Evolutionary conservation across 2,329 filamentous ascomycete genomes (phyloP), one percentile per base, ranked within the genome.

Genomic region (Botrytis cinerea): DNA sequence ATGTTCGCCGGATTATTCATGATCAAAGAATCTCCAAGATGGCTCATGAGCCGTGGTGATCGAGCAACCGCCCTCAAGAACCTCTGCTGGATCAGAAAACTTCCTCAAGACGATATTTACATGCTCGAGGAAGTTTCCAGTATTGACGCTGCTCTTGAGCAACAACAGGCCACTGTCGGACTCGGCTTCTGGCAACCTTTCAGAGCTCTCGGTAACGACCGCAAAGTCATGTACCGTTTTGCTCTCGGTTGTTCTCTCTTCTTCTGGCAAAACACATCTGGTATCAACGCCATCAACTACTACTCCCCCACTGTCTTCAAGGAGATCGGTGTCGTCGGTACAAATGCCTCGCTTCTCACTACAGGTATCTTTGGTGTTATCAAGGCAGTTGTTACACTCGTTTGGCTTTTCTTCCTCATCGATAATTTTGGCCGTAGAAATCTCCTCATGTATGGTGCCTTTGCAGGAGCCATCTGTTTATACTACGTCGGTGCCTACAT

Each of bases 101-200:
- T 92, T 2, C 80, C 84, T 14, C 80, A 82, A 0, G 84, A 86
- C 9, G 86, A 92, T 75, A 82, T 84, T 67, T 94, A 94, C 80
- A 91, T 95, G 74, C 83, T 91, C 1, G 92, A 95, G 80, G 93
- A 95, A 81, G 85, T 95, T 38, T 85, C 86, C 73, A 90, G 87
- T 75, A 91, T 95, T 75, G 91, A 94, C 70, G 85, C 87, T 25
- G 91, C 92, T 20, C 83, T 94, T 28, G 90, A 93, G 75, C 83
- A 88, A 28, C 91, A 91, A 81, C 84, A 87, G 63, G 80, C 84
- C 4, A 86, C 87, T 45, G 88, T 93, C 63, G 92, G 92, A 14
- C 82, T 88, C 25, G 92, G 92, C 4, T 94, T 94, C 85, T 93
- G 90, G 89, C 90, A 91, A 82, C 91, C 91, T 0, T 93, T 93